Evolutionary conservation across 2,329 filamentous ascomycete species (phyloP).

Genomic region (Paecilomyces sp.): DNA sequence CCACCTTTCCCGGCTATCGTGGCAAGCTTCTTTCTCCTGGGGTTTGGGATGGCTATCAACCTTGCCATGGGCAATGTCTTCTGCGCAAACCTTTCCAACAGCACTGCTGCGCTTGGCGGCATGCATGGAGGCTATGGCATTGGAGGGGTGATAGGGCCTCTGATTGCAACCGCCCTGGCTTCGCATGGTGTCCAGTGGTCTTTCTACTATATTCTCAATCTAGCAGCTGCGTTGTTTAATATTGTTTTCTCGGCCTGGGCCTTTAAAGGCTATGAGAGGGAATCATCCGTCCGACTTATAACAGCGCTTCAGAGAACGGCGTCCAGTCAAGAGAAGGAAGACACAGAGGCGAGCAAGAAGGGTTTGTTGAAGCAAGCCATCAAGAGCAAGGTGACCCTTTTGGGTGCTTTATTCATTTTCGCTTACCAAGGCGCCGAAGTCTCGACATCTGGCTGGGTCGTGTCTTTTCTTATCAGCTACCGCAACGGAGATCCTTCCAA

Average conservation of each 20-base stretch:
- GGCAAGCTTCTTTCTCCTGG: slow-evolving; percentile 60
- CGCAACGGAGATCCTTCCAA: slow-evolving; percentile 61
- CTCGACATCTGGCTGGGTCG: slow-evolving; percentile 77
- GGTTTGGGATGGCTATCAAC: slow-evolving; percentile 45
- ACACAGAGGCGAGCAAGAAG: slow-evolving; percentile 16
- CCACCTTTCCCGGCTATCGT: slow-evolving; percentile 66
- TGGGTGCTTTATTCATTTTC: slow-evolving; percentile 77
- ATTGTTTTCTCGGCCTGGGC: slow-evolving; percentile 56
- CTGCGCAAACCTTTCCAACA: slow-evolving; percentile 46
- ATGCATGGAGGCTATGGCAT: slow-evolving; percentile 44
- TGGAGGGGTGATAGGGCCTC: slow-evolving; percentile 57
- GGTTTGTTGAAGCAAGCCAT: slow-evolving; percentile 42
- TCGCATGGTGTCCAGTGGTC: slow-evolving; percentile 58
- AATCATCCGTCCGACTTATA: slow-evolving; percentile 41
- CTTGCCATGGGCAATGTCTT: slow-evolving; percentile 52
- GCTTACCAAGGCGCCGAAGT: slow-evolving; percentile 82
- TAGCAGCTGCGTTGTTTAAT: slow-evolving; percentile 53
- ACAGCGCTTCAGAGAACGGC: slow-evolving; percentile 37
- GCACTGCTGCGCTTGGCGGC: slow-evolving; percentile 41
- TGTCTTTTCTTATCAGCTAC: slow-evolving; percentile 71
- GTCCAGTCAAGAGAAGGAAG: slow-evolving; percentile 28
- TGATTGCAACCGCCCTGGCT: slow-evolving; percentile 68
- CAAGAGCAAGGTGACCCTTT: slow-evolving; percentile 53
- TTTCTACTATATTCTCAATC: slow-evolving; percentile 62
- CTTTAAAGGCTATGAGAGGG: slow-evolving; percentile 64